Base-by-base conservation (phyloP, 345 rosid genomes). In the Firmiana major region DNA sequence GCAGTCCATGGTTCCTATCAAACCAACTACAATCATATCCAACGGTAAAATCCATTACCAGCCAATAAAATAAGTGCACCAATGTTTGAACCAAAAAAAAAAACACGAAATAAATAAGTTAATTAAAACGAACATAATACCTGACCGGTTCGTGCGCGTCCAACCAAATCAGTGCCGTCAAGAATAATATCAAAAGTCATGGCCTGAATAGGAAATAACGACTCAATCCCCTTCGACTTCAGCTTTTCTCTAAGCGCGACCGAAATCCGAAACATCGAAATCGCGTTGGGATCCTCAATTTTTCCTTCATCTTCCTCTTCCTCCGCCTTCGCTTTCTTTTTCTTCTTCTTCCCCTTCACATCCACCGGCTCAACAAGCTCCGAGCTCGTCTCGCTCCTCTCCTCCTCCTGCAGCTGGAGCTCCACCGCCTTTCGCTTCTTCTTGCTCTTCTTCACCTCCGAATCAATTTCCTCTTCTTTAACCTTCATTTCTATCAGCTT, bases 131-230 rank as follows among this genome's bases (percentile, higher is more conserved):
- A 40, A 49, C 19, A 40, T 19, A 21, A 60, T 84, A 93, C 98
- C 97, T 93, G 98, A 69, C 99, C 99, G 55, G 98, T 96, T 15
- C 99, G 94, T 12, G 99, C 98, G 1, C 98, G 84, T 7, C 99
- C 98, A 51, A 96, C 97, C 84, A 96, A 85, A 78, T 96, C 99
- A 77, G 82, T 85, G 24, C 98, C 99, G 48, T 87, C 89, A 7
- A 89, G 85, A 81, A 96, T 75, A 81, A 83, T 91, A 65, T 87
- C 85, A 77, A 93, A 96, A 6, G 98, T 96, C 77, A 75, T 81
- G 19, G 99, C 99, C 78, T 96, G 98, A 84, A 96, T 96, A 1
- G 98, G 97, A 63, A 96, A 96, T 79, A 96, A 80, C 0, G 92
- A 77, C 84, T 89, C 94, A 15, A 96, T 96, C 73, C 93, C 94